Evolutionary conservation across 148 eudicot species (phyloP).

Genomic region (Fagopyrum tataricum): DNA sequence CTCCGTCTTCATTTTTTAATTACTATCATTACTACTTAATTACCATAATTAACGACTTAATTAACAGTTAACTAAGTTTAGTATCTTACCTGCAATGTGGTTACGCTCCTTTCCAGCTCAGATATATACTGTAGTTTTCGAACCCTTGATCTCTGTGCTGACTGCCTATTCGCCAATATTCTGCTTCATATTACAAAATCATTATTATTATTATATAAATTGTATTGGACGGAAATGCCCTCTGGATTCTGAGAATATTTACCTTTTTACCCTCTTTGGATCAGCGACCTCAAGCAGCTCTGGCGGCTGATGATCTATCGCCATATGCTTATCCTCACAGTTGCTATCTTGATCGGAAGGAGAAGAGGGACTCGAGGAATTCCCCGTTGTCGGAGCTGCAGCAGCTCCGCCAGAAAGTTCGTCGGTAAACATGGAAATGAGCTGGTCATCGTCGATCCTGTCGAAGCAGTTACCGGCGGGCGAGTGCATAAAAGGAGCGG

Average conservation of each 20-base stretch:
- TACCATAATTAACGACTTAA: background rate
- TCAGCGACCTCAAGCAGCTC: slow-evolving; percentile 25
- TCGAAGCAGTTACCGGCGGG: slow-evolving; percentile 35
- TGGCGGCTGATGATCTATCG: slow-evolving; percentile 1
- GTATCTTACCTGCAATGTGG: slow-evolving; percentile 63
- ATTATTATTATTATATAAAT: background rate
- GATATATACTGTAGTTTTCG: slow-evolving; percentile 93
- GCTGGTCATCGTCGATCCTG: slow-evolving; percentile 64
- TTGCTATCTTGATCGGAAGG: slow-evolving; percentile 50
- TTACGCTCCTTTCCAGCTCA: slow-evolving; percentile 89
- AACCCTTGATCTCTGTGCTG: slow-evolving; percentile 94
- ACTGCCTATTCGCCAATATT: slow-evolving; percentile 88
- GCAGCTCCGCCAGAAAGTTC: slow-evolving; percentile 25
- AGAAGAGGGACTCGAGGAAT: slow-evolving; percentile 30
- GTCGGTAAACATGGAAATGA: slow-evolving; percentile 73
- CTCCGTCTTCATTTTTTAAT: slow-evolving; percentile 47
- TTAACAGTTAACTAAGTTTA: background rate
- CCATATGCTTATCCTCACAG: slow-evolving; percentile 20
- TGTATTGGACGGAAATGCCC: background rate
- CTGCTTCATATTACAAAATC: slow-evolving; percentile 21
- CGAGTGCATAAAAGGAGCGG: slow-evolving; percentile 26
- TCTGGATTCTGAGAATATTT: background rate
- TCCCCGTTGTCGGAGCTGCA: background rate
- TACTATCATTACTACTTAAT: background rate
- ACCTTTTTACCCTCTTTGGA: slow-evolving; percentile 93